These are phyloP conservation scores for Schwanniomyces sp. DNA, from an alignment of 805 yeast genomes.

Conservation along the genomic window DNA sequence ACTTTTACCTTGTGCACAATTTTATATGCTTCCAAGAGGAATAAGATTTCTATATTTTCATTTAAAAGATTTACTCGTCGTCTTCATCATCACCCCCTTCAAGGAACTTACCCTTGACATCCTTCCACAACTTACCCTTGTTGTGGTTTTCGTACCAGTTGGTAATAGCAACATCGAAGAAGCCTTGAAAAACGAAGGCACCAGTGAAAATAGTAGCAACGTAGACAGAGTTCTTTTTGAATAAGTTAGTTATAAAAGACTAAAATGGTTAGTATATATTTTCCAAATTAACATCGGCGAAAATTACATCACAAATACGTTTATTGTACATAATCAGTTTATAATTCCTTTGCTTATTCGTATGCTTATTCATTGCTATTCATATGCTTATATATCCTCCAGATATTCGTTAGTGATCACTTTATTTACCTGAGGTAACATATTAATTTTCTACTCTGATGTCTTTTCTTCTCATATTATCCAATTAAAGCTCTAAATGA, in stretches of 20 bases:
- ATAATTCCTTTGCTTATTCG: too few relatives aligned
- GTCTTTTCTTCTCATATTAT: too few relatives aligned
- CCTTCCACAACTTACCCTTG: conserved; percentile 85
- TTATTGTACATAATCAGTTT: too few relatives aligned
- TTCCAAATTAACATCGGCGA: not conserved
- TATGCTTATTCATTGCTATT: too few relatives aligned
- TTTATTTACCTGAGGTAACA: too few relatives aligned
- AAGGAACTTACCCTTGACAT: conserved; percentile 59
- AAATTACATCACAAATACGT: too few relatives aligned
- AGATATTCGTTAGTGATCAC: too few relatives aligned
- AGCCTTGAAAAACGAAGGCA: conserved; percentile 83
- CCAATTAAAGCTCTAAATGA: too few relatives aligned
- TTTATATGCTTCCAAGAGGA: not conserved
- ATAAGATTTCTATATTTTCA: not conserved
- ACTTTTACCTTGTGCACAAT: not conserved
- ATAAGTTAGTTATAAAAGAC: conserved; percentile 22
- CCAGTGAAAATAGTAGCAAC: conserved; percentile 81
- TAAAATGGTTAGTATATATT: not conserved
- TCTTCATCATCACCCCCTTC: conserved; percentile 60
- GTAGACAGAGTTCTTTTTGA: conserved; percentile 89
- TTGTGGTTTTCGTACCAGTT: conserved; percentile 75
- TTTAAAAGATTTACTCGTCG: conserved; percentile 37
- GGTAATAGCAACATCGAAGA: conserved; percentile 67
- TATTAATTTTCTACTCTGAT: too few relatives aligned
- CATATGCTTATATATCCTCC: too few relatives aligned